Evolutionary conservation across 345 rosid genomes (phyloP), one percentile per base, ranked within the genome.

Genomic region (Arabidopsis arenosa): DNA sequence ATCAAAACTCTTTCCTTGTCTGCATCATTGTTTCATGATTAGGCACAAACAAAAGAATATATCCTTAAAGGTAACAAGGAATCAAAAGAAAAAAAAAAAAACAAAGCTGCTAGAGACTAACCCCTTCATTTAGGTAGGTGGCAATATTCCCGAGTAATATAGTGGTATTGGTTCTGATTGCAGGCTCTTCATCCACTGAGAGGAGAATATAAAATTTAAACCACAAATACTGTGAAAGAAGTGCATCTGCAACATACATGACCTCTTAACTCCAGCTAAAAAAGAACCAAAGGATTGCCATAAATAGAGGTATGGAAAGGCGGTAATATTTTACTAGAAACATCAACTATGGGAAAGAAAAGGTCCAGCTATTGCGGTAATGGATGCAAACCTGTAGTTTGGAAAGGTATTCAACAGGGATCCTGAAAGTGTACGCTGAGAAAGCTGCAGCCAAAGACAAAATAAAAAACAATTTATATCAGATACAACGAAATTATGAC

Each of bases 1-100:
- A 95, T 92, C 84, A 95, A 75, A 66, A 95, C 98, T 84, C 99
- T 85, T 92, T 95, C 87, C 98, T 90, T 6, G 93, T 92, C 99
- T 92, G 86, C 80, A 79, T 62, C 60, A 68, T 64, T 65, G 47
- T 63, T 36, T 67, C 53, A 66, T 78, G 79, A 62, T 79, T 45
- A 73, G 41, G 47, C 37, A 72, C 57, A 54, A 64, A 62, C 18
- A 76, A 45, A 59, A 51, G 43, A 45, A 35, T 2, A 70, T 12
- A 75, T 60, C 9, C 32, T 26, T 15, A 40, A 14, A 60, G 65
- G 11, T 61, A 41, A 59, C 36, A 68, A 73, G 17, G 52, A 53
- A 52, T 13, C 9, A 37, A 55, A 70, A 72, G 32, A 28, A 28
- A 23, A 28, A 28, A 51, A 60, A 51, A 47, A 33, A 40, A 73